These are phyloP conservation scores for Phytophthora chlamydospora DNA, from an alignment of 352 stramenopile genomes.

Conservation along the genomic window DNA sequence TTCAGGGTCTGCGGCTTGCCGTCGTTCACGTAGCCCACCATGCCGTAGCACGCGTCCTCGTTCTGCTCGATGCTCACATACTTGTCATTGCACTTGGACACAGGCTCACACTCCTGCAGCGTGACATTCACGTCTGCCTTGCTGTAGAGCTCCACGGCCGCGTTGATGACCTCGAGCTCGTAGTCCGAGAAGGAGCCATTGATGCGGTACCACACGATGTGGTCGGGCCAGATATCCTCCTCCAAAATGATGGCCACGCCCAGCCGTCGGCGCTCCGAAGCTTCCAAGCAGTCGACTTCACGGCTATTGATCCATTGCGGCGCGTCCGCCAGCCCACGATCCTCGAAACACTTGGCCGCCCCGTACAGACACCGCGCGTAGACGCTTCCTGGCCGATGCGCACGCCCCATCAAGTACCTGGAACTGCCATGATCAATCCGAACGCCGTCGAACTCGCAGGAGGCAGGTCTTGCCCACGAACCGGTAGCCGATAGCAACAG, in stretches of 20 bases:
- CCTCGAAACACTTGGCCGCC: conserved; percentile 58
- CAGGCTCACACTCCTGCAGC: conserved; percentile 68
- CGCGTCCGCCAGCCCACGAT: conserved; percentile 67
- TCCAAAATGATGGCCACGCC: conserved; percentile 61
- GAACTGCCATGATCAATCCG: conserved; percentile 47
- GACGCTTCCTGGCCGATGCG: conserved; percentile 56
- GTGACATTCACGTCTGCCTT: conserved; percentile 66
- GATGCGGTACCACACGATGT: conserved; percentile 76
- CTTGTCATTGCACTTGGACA: conserved; percentile 61
- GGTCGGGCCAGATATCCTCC: conserved; percentile 71
- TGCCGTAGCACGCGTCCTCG: conserved; percentile 73
- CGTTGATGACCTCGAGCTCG: conserved; percentile 58
- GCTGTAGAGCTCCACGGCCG: conserved; percentile 61
- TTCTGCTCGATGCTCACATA: conserved; percentile 79
- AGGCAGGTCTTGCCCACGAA: conserved; percentile 15
- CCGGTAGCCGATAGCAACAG: conserved; percentile 16
- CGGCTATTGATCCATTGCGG: conserved; percentile 47
- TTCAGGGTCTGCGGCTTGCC: conserved; percentile 75
- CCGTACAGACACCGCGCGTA: conserved; percentile 58
- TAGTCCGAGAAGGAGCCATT: conserved; percentile 51
- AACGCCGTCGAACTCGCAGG: conserved; percentile 54
- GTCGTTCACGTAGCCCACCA: conserved; percentile 74
- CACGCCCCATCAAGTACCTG: conserved; percentile 56
- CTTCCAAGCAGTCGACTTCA: conserved; percentile 41
- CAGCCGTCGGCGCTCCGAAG: conserved; percentile 41